Evolutionary conservation across 2,329 filamentous ascomycete species (phyloP).

Genomic region (Beauveria medogensis): DNA sequence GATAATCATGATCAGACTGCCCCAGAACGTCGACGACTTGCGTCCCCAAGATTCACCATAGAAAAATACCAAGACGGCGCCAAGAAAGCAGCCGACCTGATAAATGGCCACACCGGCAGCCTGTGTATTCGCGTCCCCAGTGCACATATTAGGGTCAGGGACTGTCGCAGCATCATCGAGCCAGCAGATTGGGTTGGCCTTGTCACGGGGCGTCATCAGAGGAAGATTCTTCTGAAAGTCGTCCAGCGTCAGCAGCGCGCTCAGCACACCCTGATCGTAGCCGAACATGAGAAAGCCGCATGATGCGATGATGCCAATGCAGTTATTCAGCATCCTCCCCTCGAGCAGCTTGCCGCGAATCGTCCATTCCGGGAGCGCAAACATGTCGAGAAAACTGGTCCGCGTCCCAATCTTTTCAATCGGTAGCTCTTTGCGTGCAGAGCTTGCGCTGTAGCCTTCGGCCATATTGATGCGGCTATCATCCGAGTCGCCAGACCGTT

Average conservation of each 20-base stretch:
- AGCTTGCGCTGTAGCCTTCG: neutral
- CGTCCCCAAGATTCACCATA: slow-evolving; percentile 23
- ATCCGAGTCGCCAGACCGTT: neutral
- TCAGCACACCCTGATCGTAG: slow-evolving; percentile 23
- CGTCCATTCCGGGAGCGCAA: slow-evolving; percentile 17
- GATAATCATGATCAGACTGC: slow-evolving; percentile 23
- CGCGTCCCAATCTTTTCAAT: neutral
- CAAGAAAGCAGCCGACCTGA: slow-evolving; percentile 22
- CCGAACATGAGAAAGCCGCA: slow-evolving; percentile 15
- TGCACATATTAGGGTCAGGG: slow-evolving; percentile 17
- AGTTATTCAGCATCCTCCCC: neutral
- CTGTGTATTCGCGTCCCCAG: slow-evolving; percentile 21
- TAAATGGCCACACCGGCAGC: slow-evolving; percentile 22
- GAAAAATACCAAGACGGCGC: slow-evolving; percentile 22
- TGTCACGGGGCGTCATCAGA: slow-evolving; percentile 21
- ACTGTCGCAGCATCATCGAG: slow-evolving; percentile 15
- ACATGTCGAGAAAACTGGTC: slow-evolving; percentile 13
- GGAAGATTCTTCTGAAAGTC: slow-evolving; percentile 19
- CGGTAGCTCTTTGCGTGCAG: neutral
- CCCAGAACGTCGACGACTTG: slow-evolving; percentile 25
- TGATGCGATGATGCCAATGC: slow-evolving; percentile 6
- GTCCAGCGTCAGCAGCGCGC: slow-evolving; percentile 21
- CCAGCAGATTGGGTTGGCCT: slow-evolving; percentile 19
- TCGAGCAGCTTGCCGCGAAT: slow-evolving; percentile 3
- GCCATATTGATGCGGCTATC: neutral